Evolutionary conservation across 257 asterid genomes (phyloP), one percentile per base, ranked within the genome.

Genomic region (Penstemon eatonii): DNA sequence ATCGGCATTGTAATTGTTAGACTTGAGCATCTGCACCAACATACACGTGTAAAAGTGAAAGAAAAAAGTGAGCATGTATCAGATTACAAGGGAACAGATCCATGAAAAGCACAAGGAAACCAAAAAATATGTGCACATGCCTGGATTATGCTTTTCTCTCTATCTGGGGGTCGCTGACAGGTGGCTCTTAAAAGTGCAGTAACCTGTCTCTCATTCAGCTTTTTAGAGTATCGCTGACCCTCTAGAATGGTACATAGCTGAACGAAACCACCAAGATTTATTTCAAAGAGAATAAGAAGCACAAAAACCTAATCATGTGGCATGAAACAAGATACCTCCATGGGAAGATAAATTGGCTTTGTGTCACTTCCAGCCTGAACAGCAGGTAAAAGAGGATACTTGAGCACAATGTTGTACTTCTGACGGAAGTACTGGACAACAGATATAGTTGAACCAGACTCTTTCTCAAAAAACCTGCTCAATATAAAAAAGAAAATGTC

Each of bases 151-250:
- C 60, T 75, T 0, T 0, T 2, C 72, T 90, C 88, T 55, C 97
- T 69, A 0, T 50, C 71, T 0, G 0, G 0, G 5, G 98, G 97
- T 5, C 98, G 89, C 65, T 88, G 87, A 75, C 97, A 90, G 0
- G 89, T 85, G 3, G 97, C 98, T 66, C 3, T 82, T n/a, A 90
- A 53, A 61, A 92, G 52, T 4, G 77, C 82, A 33, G 86, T 69
- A 5, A 92, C 97, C 67, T 92, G 98, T 61, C 69, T 78, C 5
- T 86, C 89, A 67, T 83, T 88, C 56, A 92, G 25, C 73, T 67
- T 85, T 49, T 65, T 80, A 0, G 87, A 45, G 51, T 82, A 92
- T 6, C 95, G 61, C 15, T 92, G 98, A 2, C 96, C 95, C 5
- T 33, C 71, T n/a, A 73, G 81, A 53, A 92, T 85, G 41, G 0